phyloP scores from a whole-genome alignment of 1,284 basidiomycete genomes.

The Ganoderma resinaceum region DNA sequence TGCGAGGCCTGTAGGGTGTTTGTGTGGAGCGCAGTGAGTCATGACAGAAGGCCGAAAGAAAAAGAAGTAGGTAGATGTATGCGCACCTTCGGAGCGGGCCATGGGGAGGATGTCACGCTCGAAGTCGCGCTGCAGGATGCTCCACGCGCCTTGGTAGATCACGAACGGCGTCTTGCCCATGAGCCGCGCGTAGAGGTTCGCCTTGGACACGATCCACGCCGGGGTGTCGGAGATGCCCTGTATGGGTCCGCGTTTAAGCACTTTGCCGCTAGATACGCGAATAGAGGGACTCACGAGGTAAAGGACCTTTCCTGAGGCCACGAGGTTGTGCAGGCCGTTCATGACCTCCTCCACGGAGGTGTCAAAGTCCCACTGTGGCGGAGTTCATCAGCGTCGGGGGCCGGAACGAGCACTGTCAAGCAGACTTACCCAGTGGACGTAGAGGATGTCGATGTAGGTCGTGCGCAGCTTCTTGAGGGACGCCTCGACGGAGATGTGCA shows the following conservation, averaged over 20 bases:
- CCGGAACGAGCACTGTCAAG: too few relatives aligned
- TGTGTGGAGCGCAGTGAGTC: neutral
- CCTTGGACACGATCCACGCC: conserved; percentile 39
- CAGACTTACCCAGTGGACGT: conserved; percentile 33
- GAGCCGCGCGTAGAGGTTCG: conserved; percentile 41
- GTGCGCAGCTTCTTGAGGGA: conserved; percentile 55
- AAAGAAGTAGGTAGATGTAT: neutral
- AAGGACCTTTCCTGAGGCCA: conserved; percentile 49
- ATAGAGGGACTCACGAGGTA: conserved; percentile 42
- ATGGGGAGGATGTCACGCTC: conserved; percentile 59
- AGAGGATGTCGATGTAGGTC: conserved; percentile 50
- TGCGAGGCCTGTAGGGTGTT: conserved; percentile 45
- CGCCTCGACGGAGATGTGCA: conserved; percentile 43
- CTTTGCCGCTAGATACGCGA: too few relatives aligned
- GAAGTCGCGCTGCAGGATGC: conserved; percentile 43
- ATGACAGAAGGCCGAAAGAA: too few relatives aligned
- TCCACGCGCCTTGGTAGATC: conserved; percentile 64
- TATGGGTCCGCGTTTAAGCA: neutral
- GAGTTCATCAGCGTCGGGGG: neutral
- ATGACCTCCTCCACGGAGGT: conserved; percentile 55
- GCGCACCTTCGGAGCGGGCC: conserved; percentile 47
- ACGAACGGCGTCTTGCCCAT: conserved; percentile 56
- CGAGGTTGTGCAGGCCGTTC: conserved; percentile 52
- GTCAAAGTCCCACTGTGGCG: conserved; percentile 47
- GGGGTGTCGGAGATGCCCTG: conserved; percentile 41